Percentiles rank a stretch among this genome's conserved stretches.
phyloP scores from a whole-genome alignment of 2,329 filamentous ascomycete genomes.

The Penicillium sp. region DNA sequence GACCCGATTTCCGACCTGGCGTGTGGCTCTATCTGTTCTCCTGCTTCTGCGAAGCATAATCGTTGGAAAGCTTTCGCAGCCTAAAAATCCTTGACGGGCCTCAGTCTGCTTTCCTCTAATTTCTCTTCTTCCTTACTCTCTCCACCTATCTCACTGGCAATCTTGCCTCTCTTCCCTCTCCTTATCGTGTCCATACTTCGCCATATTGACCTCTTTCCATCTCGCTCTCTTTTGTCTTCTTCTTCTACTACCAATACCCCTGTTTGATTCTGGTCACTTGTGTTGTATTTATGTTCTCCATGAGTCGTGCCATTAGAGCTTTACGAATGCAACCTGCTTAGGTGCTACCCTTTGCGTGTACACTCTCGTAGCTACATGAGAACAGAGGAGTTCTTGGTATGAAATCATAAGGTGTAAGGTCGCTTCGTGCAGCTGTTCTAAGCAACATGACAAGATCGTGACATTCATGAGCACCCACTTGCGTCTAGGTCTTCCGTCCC shows the following conservation, averaged over 20 bases:
- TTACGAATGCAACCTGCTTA: slow-evolving; percentile 28
- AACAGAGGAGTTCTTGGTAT: not conserved
- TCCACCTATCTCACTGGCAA: slow-evolving; percentile 15
- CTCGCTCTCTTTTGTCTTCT: slow-evolving; percentile 14
- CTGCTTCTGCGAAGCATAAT: slow-evolving; percentile 27
- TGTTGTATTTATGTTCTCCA: slow-evolving; percentile 38
- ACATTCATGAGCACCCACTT: slow-evolving; percentile 4
- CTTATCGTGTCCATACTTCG: slow-evolving; percentile 32
- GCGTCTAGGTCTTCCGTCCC: slow-evolving; percentile 39
- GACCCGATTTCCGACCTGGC: slow-evolving; percentile 13
- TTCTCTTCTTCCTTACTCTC: not conserved
- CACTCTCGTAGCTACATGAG: not conserved
- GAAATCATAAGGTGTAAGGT: not conserved
- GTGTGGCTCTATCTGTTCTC: slow-evolving; percentile 16
- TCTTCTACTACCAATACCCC: slow-evolving; percentile 42
- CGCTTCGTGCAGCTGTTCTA: not conserved
- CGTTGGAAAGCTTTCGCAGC: slow-evolving; percentile 4
- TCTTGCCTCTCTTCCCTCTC: slow-evolving; percentile 16
- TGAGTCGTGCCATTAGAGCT: slow-evolving; percentile 28
- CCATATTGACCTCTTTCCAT: slow-evolving; percentile 14
- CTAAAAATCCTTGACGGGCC: slow-evolving; percentile 5
- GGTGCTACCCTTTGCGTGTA: not conserved
- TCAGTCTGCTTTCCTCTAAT: not conserved
- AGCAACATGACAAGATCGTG: slow-evolving; percentile 3
- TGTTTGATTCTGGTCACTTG: slow-evolving; percentile 30